Conservation (phyloP, 371 early-diverging fungal genomes). For the Mortierella sp. region DNA sequence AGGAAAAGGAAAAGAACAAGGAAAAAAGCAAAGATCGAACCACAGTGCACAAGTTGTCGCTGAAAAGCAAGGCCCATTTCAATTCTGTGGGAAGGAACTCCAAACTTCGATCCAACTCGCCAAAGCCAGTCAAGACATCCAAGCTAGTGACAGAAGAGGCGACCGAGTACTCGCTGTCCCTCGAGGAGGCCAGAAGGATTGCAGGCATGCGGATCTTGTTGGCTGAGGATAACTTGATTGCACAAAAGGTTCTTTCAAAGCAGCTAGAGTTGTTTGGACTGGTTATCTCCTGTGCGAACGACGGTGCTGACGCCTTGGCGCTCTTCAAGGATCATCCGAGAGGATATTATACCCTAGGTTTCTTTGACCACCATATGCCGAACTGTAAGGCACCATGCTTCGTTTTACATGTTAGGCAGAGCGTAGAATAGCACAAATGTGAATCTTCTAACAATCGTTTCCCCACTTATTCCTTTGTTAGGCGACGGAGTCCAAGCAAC, state of each 20-base stretch:
- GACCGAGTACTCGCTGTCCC: slow-evolving; percentile 39
- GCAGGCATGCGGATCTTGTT: slow-evolving; percentile 44
- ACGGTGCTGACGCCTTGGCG: slow-evolving; percentile 41
- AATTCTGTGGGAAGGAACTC: slow-evolving; percentile 10
- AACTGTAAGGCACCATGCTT: slow-evolving; percentile 20
- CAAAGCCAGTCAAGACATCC: slow-evolving; percentile 38
- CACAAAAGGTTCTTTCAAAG: slow-evolving; percentile 46
- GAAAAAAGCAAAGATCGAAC: background rate
- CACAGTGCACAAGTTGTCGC: background rate
- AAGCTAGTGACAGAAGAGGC: slow-evolving; percentile 43
- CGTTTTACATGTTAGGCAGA: background rate
- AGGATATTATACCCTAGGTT: slow-evolving; percentile 47
- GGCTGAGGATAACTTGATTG: slow-evolving; percentile 48
- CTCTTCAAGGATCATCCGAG: slow-evolving; percentile 44
- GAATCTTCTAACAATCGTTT: background rate
- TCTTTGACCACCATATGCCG: slow-evolving; percentile 54
- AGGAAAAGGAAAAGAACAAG: background rate
- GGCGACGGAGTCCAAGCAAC: slow-evolving; percentile 70
- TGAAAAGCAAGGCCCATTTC: slow-evolving; percentile 10
- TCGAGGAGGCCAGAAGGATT: slow-evolving; percentile 42
- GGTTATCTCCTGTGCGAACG: slow-evolving; percentile 49
- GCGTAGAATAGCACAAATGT: background rate
- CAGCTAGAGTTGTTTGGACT: slow-evolving; percentile 46
- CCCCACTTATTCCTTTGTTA: slow-evolving; percentile 1
- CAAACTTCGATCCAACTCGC: slow-evolving; percentile 36